A percentile compares a stretch with the other conserved stretches of the same genome.
Conservation (phyloP, 2,329 filamentous ascomycete genomes). For the Incumbomyces lentus region DNA sequence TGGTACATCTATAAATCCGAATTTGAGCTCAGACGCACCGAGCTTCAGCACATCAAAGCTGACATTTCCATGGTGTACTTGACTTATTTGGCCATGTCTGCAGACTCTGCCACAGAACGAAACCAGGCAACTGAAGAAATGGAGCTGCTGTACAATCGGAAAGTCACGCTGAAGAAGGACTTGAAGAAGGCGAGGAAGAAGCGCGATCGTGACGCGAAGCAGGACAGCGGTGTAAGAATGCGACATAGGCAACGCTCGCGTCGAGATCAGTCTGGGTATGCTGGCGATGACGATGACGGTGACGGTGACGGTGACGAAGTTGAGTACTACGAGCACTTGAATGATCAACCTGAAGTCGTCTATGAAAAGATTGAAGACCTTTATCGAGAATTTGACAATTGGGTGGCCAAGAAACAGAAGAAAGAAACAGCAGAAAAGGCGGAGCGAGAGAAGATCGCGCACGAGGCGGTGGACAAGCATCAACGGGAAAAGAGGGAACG, state of each 20-base stretch:
- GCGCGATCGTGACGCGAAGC: not conserved
- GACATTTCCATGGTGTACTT: not conserved
- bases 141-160: not conserved
- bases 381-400: not conserved
- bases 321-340: no score
- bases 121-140: not conserved
- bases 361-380: not conserved
- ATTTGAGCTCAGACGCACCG: not conserved
- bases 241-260: not conserved
- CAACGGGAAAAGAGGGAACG: not conserved
- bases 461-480: not conserved
- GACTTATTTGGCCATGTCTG: not conserved
- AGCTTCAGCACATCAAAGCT: not conserved
- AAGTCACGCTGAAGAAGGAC: not conserved
- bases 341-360: not conserved
- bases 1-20: not conserved
- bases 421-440: not conserved
- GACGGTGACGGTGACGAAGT: no score
- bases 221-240: not conserved
- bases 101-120: not conserved
- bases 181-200: not conserved
- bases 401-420: not conserved
- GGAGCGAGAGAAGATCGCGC: not conserved
- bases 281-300: not conserved
- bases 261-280: not conserved